Evolutionary conservation across 192 early-diverging fungal species (phyloP).

Genomic region (Tieghemiomyces parasiticus): DNA sequence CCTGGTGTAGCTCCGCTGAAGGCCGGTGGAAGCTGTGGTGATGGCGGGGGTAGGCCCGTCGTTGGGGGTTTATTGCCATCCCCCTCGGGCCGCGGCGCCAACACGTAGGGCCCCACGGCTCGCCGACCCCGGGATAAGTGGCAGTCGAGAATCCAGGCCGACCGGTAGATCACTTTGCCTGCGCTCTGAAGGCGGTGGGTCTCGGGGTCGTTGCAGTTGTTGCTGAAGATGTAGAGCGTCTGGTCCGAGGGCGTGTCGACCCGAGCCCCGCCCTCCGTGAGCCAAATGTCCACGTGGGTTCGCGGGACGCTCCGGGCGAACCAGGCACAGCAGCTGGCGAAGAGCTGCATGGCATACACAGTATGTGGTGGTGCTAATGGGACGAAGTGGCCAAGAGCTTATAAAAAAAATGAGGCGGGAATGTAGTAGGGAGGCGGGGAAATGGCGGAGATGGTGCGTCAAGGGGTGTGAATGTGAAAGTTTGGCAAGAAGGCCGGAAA

Average conservation of each 20-base stretch:
- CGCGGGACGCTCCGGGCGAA: not conserved
- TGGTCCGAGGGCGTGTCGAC: not conserved
- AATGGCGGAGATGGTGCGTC: too few relatives aligned
- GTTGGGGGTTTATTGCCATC: too few relatives aligned
- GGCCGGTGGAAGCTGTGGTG: not conserved
- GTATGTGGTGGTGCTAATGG: too few relatives aligned
- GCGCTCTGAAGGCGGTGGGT: not conserved
- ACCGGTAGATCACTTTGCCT: not conserved
- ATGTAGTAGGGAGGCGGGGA: too few relatives aligned
- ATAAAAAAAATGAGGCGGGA: too few relatives aligned
- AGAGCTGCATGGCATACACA: too few relatives aligned
- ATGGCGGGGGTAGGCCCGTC: not conserved
- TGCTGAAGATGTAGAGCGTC: constrained; percentile 1
- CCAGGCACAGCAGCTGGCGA: not conserved
- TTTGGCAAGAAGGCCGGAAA: too few relatives aligned
- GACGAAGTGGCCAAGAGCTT: too few relatives aligned
- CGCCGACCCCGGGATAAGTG: not conserved
- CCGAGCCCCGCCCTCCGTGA: not conserved
- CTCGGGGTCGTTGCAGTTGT: constrained; percentile 3
- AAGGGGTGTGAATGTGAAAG: too few relatives aligned
- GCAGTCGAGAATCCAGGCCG: not conserved
- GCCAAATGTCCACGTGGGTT: not conserved
- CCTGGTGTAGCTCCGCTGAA: not conserved
- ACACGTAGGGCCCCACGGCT: not conserved
- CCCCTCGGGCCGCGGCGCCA: not conserved